Conservation (phyloP, 2,329 filamentous ascomycete genomes). For the Talaromyces sp. region DNA sequence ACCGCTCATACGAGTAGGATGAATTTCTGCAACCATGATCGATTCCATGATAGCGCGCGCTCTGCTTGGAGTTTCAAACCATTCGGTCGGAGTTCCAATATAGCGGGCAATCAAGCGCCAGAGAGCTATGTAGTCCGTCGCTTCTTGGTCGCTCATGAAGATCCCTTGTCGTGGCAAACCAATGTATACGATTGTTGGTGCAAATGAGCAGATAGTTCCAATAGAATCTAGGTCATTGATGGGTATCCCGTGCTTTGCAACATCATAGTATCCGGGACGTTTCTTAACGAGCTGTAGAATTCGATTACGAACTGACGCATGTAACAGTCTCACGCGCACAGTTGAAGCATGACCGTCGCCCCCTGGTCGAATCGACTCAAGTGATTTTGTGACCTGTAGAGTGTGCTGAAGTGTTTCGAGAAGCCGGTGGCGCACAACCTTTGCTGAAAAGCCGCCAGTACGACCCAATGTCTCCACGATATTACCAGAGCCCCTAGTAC, state of each 20-base stretch:
- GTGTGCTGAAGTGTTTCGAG: constrained; percentile 75
- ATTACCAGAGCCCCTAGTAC: constrained; percentile 50
- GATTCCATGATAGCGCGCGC: constrained; percentile 67
- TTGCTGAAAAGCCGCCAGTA: constrained; percentile 70
- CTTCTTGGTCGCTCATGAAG: constrained; percentile 61
- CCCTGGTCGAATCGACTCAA: constrained; percentile 66
- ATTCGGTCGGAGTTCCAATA: constrained; percentile 65
- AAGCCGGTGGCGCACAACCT: constrained; percentile 64
- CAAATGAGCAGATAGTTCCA: constrained; percentile 70
- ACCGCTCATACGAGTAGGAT: constrained; percentile 61
- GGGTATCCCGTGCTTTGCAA: constrained; percentile 60
- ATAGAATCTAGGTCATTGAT: constrained; percentile 76
- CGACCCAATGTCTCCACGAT: constrained; percentile 72
- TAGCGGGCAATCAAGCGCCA: constrained; percentile 74
- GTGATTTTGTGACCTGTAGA: constrained; percentile 65
- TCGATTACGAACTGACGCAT: constrained; percentile 64
- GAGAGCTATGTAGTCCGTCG: constrained; percentile 67
- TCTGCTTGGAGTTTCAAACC: constrained; percentile 56
- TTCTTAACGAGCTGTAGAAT: constrained; percentile 61
- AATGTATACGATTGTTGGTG: constrained; percentile 64
- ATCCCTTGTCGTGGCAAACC: constrained; percentile 72
- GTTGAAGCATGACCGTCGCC: constrained; percentile 65
- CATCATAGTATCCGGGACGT: constrained; percentile 62
- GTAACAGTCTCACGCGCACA: constrained; percentile 67
- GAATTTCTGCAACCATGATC: constrained; percentile 64